Evolutionary conservation across 169 alveolate genomes (phyloP).

Genomic region (Cryptosporidium tyzzeri): DNA sequence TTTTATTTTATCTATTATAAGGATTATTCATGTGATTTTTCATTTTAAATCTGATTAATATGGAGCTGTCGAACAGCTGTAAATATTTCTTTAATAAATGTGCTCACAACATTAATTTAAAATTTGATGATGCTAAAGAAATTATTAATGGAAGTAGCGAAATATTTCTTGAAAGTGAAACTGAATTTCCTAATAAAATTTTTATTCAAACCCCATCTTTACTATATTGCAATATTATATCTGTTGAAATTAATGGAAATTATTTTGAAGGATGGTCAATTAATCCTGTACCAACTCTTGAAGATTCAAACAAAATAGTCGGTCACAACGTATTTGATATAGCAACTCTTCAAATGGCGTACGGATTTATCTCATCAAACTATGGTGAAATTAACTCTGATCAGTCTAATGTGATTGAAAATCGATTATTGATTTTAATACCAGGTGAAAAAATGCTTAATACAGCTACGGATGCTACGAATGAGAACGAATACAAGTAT

Average conservation of each 20-base stretch:
- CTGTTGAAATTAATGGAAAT: constrained; percentile 28
- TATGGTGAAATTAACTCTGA: constrained; percentile 48
- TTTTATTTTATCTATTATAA: neutral
- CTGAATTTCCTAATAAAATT: constrained; percentile 26
- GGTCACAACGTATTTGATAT: constrained; percentile 45
- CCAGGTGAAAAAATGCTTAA: constrained; percentile 14
- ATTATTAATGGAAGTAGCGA: constrained; percentile 24
- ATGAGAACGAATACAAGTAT: neutral
- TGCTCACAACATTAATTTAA: constrained; percentile 7
- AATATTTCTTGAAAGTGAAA: constrained; percentile 18
- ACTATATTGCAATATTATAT: constrained; percentile 23
- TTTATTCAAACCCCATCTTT: constrained; percentile 60
- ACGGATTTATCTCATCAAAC: constrained; percentile 33
- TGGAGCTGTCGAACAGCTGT: constrained; percentile 2
- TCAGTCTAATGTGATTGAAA: constrained; percentile 11
- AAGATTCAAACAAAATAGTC: constrained; percentile 48
- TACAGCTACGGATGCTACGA: neutral
- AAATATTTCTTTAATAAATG: constrained; percentile 10
- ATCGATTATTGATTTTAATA: constrained; percentile 13
- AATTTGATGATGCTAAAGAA: neutral
- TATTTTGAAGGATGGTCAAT: constrained; percentile 39
- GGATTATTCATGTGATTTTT: neutral
- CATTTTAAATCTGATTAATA: neutral
- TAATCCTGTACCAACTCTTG: constrained; percentile 39
- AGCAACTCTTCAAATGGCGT: constrained; percentile 53